Percentiles rank a stretch among this genome's conserved stretches.
These are phyloP conservation scores for Malassezia japonica DNA, from an alignment of 1,284 basidiomycete genomes.

Conservation along the genomic window DNA sequence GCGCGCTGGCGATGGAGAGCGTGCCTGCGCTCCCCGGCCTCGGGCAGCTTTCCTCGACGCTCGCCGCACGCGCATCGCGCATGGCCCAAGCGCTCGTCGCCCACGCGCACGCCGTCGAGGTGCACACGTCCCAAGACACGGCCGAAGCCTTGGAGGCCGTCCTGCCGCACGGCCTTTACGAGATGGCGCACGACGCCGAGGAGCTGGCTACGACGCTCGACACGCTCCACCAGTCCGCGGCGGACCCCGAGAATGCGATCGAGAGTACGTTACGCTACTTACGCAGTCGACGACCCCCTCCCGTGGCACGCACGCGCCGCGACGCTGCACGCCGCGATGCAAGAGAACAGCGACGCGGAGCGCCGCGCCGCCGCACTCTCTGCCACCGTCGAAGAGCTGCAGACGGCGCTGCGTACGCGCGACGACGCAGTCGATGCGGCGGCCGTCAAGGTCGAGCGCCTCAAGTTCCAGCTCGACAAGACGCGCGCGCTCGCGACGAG, in stretches of 20 bases:
- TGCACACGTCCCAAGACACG: slow-evolving; percentile 21
- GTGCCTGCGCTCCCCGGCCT: slow-evolving; percentile 33
- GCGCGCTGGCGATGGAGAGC: slow-evolving; percentile 34
- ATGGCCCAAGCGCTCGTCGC: slow-evolving; percentile 21
- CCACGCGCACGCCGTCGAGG: slow-evolving; percentile 20
- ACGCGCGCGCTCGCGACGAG: slow-evolving; percentile 87
- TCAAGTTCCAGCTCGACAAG: slow-evolving; percentile 82
- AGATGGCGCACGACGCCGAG: slow-evolving; percentile 20
- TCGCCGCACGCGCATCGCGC: slow-evolving; percentile 31
- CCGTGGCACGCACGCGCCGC: slow-evolving; percentile 82
- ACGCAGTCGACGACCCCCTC: slow-evolving; percentile 21
- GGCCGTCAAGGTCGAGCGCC: slow-evolving; percentile 80
- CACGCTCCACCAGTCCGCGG: slow-evolving; percentile 25
- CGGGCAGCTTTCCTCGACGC: slow-evolving; percentile 28
- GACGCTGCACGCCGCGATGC: slow-evolving; percentile 71
- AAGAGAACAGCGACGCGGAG: slow-evolving; percentile 84
- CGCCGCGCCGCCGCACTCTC: slow-evolving; percentile 70
- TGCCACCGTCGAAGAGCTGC: slow-evolving; percentile 78
- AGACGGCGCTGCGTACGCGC: slow-evolving; percentile 62
- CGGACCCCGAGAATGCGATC: slow-evolving; percentile 38
- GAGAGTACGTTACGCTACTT: slow-evolving; percentile 11
- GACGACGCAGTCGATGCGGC: slow-evolving; percentile 84
- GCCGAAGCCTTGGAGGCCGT: slow-evolving; percentile 23
- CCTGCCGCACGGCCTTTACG: slow-evolving; percentile 15
- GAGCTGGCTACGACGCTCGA: slow-evolving; percentile 27